Evolutionary conservation across 345 rosid species (phyloP), one percentile per base, ranked within the genome.

Genomic region (Eutrema yunnanense): DNA sequence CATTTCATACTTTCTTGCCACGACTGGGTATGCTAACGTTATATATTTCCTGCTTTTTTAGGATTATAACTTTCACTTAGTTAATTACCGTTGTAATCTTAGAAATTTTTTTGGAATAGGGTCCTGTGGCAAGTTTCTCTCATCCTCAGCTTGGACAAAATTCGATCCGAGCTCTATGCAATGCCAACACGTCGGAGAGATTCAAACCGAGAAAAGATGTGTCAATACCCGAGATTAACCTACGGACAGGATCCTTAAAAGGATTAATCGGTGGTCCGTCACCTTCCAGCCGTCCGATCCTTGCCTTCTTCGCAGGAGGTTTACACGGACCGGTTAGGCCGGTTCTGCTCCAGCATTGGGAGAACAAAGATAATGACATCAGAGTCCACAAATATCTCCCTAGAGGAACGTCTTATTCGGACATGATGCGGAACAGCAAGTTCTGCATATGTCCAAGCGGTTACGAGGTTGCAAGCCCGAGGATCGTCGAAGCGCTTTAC

Each of bases 271-370:
- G 97, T 3, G 96, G 96, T 0, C 96, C 82, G 3, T 89, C 98
- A 8, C 87, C 98, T 2, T 94, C 98, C 0, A 83, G 16, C 42
- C 87, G 97, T 46, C 69, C 90, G 0, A 81, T 88, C 80, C 80
- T 94, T 40, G 97, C 98, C 42, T 94, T 94, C 88, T 94, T 91
- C 19, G 97, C 98, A 0, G 96, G 96, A 42, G 96, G 96, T 9
- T 84, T 94, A 61, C 98, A 94, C n/a, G 98, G 98, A 58, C 95
- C 96, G 3, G 84, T 94, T 14, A 83, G 98, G 48, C 92, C 97
- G 0, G 57, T 94, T 37, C 83, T 95, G 3, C 96, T 95, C 2
- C 65, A 89, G 54, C 96, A 95, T 46, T 92, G 98, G 98, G 94
- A 90, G 71, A 71, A 76, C 75, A 89, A 87, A 71, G 97, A 91